Evolutionary conservation across 1,139 yeast genomes (phyloP), one percentile per base, ranked within the genome.

Genomic region (Candida glucosophila): DNA sequence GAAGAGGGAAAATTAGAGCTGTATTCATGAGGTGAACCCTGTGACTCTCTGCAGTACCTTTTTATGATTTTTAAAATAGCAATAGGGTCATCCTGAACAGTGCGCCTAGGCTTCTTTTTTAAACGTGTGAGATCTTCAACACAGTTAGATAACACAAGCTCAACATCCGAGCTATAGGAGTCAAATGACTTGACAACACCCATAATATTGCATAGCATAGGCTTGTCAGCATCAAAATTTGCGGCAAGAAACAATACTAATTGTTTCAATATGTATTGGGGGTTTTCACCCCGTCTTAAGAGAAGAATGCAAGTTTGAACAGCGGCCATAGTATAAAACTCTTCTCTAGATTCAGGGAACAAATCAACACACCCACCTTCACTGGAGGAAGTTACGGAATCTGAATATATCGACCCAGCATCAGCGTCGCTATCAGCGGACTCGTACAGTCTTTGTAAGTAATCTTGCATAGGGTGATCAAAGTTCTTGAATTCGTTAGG

Each of bases 271-370:
- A 60, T 47, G 21, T 32, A 39, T 2, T 29, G 13, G 0, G 58
- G 53, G 1, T 57, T 36, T 28, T 58, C 65, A 1, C 58, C 62
- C 4, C 30, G 34, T 13, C 36, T 30, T 17, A 51, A 31, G 10
- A 52, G 44, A 21, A 31, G 29, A 6, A 34, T 24, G n/a, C 9
- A 12, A 9, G 11, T 14, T 19, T n/a, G n/a, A n/a, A n/a, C n/a
- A n/a, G n/a, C n/a, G n/a, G n/a, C n/a, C n/a, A n/a, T n/a, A n/a
- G n/a, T n/a, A n/a, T n/a, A n/a, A n/a, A n/a, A n/a, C n/a, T n/a
- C n/a, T n/a, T n/a, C n/a, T n/a, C n/a, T n/a, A n/a, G n/a, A n/a
- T 19, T n/a, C 11, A n/a, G 10, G 6, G n/a, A n/a, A 10, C n/a
- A 7, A n/a, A n/a, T n/a, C n/a, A 10, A n/a, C n/a, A n/a, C n/a